A percentile compares a stretch with the other conserved stretches of the same genome.
Conservation (phyloP, 1,284 basidiomycete genomes). For the Thecaphora thlaspeos region DNA sequence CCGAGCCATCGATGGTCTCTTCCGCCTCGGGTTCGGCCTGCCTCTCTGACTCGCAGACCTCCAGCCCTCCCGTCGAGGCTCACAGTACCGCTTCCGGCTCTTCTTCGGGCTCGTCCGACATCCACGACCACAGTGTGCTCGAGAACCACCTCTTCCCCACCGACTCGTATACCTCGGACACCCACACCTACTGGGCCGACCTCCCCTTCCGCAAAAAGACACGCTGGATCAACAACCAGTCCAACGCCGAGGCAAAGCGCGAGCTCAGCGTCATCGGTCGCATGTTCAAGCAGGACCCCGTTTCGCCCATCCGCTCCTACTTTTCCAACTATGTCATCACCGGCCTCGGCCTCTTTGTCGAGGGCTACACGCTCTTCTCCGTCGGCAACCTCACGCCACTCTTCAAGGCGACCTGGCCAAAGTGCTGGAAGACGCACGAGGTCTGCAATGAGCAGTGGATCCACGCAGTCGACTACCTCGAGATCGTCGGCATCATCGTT, state of each 20-base stretch:
- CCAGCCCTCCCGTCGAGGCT: too few relatives aligned
- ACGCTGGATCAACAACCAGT: slow-evolving; percentile 60
- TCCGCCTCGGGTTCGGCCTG: too few relatives aligned
- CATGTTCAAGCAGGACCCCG: slow-evolving; percentile 63
- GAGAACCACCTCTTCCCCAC: slow-evolving; percentile 49
- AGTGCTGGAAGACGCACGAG: slow-evolving; percentile 61
- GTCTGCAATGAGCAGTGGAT: slow-evolving; percentile 62
- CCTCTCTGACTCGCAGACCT: too few relatives aligned
- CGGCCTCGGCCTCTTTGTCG: slow-evolving; percentile 64
- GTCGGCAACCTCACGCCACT: slow-evolving; percentile 61
- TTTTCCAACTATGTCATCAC: slow-evolving; percentile 62
- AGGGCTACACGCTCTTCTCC: slow-evolving; percentile 62
- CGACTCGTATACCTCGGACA: slow-evolving; percentile 50
- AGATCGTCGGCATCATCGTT: slow-evolving; percentile 63
- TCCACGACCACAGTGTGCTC: slow-evolving; percentile 10
- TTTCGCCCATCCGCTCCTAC: slow-evolving; percentile 61
- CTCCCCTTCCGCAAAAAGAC: slow-evolving; percentile 50
- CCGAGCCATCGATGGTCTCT: too few relatives aligned
- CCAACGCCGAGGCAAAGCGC: slow-evolving; percentile 59
- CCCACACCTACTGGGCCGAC: slow-evolving; percentile 58
- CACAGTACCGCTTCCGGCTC: too few relatives aligned
- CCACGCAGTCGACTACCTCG: slow-evolving; percentile 60
- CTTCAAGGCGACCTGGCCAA: slow-evolving; percentile 62
- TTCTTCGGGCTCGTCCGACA: too few relatives aligned
- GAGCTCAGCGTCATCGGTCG: slow-evolving; percentile 60